Percentiles rank a stretch among this genome's conserved stretches.
phyloP scores from a whole-genome alignment of 1,139 yeast genomes.

The Lodderomyces theae region DNA sequence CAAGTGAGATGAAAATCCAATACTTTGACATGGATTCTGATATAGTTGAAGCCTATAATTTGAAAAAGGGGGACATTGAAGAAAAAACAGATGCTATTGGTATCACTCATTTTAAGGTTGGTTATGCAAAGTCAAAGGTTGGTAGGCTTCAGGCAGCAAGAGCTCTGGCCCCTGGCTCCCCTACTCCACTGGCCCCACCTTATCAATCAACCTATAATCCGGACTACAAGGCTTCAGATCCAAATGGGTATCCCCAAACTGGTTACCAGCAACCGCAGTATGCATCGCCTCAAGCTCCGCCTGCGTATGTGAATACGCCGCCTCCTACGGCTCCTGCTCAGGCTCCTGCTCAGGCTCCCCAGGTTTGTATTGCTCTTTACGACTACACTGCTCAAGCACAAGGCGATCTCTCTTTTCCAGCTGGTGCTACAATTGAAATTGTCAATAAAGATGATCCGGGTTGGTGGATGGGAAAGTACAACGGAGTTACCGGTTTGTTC shows the following conservation, averaged over 20 bases:
- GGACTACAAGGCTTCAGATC: slow-evolving; percentile 18
- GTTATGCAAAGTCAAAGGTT: slow-evolving; percentile 82
- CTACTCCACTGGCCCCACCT: slow-evolving; percentile 32
- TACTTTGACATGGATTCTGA: slow-evolving; percentile 86
- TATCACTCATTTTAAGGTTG: slow-evolving; percentile 83
- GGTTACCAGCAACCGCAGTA: no score
- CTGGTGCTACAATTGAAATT: slow-evolving; percentile 83
- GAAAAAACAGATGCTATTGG: slow-evolving; percentile 85
- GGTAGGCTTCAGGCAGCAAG: slow-evolving; percentile 64
- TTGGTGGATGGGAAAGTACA: slow-evolving; percentile 96
- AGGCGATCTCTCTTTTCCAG: slow-evolving; percentile 84
- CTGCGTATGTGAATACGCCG: slow-evolving; percentile 32
- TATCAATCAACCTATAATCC: slow-evolving; percentile 24
- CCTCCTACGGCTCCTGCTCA: slow-evolving; percentile 32
- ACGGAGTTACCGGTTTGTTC: slow-evolving; percentile 86
- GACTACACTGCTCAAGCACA: slow-evolving; percentile 82
- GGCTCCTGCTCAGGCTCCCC: slow-evolving; percentile 36
- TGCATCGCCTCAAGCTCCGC: slow-evolving; percentile 23
- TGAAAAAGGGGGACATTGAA: slow-evolving; percentile 86
- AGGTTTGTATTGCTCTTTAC: slow-evolving; percentile 71
- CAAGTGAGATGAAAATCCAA: slow-evolving; percentile 96
- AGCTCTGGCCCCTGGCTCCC: slow-evolving; percentile 17
- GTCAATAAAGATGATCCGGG: slow-evolving; percentile 83
- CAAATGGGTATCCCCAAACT: slow-evolving; percentile 15
- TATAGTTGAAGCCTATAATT: slow-evolving; percentile 72